Conservation (phyloP, 2,329 filamentous ascomycete genomes). For the Xylaria sp. region DNA sequence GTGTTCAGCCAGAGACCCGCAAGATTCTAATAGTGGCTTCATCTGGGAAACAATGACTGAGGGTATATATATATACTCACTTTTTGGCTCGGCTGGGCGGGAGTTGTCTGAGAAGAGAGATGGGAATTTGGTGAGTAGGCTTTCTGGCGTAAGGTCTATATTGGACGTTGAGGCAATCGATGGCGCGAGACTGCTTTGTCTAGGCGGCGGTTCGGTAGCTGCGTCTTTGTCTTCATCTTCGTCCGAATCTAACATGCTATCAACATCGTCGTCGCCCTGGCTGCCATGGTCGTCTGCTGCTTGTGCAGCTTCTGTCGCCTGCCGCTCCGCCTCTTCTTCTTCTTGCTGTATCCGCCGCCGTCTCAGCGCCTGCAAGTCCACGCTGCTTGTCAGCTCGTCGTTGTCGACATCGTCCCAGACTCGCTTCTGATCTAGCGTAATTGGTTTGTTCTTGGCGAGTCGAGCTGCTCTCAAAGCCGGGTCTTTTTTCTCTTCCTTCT, state of each 20-base stretch:
- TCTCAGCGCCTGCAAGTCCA: slow-evolving; percentile 68
- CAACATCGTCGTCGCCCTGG: slow-evolving; percentile 62
- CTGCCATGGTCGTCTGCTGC: slow-evolving; percentile 53
- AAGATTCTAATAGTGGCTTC: not conserved
- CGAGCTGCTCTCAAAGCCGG: slow-evolving; percentile 79
- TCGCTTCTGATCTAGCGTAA: slow-evolving; percentile 87
- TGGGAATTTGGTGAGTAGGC: slow-evolving; percentile 70
- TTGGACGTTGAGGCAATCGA: slow-evolving; percentile 70
- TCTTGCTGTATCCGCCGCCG: slow-evolving; percentile 63
- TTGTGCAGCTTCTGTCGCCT: slow-evolving; percentile 55
- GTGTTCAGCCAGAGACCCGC: not conserved
- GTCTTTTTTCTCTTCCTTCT: slow-evolving; percentile 86
- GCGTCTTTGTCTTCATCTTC: slow-evolving; percentile 61
- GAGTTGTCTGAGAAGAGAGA: slow-evolving; percentile 67
- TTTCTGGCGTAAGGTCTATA: slow-evolving; percentile 70
- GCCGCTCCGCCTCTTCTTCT: slow-evolving; percentile 57
- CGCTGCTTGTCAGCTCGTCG: slow-evolving; percentile 64
- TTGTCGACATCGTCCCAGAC: slow-evolving; percentile 84
- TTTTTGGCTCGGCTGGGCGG: slow-evolving; percentile 75
- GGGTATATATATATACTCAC: slow-evolving; percentile 18
- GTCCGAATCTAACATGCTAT: slow-evolving; percentile 83
- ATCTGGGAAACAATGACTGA: not conserved
- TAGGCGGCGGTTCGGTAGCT: slow-evolving; percentile 58
- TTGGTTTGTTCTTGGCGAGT: slow-evolving; percentile 79
- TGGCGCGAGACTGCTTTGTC: slow-evolving; percentile 63